Conservation (phyloP, 2,329 filamentous ascomycete genomes). For the Pseudopithomyces chartarum region DNA sequence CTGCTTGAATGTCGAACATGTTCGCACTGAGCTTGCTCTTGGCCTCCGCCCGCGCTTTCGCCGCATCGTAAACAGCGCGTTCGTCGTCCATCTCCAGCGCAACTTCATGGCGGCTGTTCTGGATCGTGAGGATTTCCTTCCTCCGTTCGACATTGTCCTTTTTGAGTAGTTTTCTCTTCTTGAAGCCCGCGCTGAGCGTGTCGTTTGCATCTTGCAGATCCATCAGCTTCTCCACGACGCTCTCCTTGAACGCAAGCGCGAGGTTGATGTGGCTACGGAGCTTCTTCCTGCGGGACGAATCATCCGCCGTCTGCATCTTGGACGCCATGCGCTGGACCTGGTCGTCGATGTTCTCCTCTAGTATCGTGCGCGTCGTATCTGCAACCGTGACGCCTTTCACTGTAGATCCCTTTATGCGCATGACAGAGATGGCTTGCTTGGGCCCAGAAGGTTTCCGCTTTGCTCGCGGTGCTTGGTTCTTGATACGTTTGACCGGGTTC, state of each 20-base stretch:
- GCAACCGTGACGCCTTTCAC: slow-evolving; percentile 53
- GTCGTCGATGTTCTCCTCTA: slow-evolving; percentile 56
- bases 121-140: slow-evolving; percentile 53
- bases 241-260: slow-evolving; percentile 53
- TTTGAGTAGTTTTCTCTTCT: slow-evolving; percentile 52
- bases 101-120: slow-evolving; percentile 54
- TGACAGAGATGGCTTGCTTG: slow-evolving; percentile 37
- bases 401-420: slow-evolving; percentile 45
- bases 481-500: slow-evolving; percentile 14
- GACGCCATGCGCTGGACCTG: slow-evolving; percentile 50
- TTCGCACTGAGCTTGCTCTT: slow-evolving; percentile 33
- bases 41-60: slow-evolving; percentile 30
- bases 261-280: slow-evolving; percentile 53
- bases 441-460: slow-evolving; percentile 34
- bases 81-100: slow-evolving; percentile 57
- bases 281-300: slow-evolving; percentile 46
- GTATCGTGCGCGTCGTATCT: slow-evolving; percentile 58
- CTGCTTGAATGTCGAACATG: slow-evolving; percentile 45
- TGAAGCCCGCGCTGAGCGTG: slow-evolving; percentile 53
- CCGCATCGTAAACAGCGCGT: slow-evolving; percentile 36
- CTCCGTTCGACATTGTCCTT: slow-evolving; percentile 53
- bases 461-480: slow-evolving; percentile 31
- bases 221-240: slow-evolving; percentile 56
- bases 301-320: slow-evolving; percentile 43
- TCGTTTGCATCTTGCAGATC: slow-evolving; percentile 59